phyloP scores from a whole-genome alignment of 2,329 filamentous ascomycete species.

The Hansfordia pulvinata region DNA sequence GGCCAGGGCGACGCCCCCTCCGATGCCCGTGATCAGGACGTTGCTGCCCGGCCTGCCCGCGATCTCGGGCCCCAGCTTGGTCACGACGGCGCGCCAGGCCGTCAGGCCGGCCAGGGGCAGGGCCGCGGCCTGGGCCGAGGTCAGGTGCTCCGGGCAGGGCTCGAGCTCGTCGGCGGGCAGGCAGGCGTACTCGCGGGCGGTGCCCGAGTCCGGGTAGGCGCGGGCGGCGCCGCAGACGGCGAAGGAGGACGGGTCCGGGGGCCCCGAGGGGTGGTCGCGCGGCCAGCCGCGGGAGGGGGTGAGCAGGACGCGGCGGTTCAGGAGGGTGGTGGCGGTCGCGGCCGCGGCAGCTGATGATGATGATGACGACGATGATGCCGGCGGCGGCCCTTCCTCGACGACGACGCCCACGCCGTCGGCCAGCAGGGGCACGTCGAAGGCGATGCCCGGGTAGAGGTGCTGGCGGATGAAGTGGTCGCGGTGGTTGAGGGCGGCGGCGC shows the following conservation, averaged over 20 bases:
- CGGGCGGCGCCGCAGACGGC: conserved; percentile 58
- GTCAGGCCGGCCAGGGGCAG: conserved; percentile 78
- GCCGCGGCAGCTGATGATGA: conserved; percentile 24
- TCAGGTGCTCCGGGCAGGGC: conserved; percentile 59
- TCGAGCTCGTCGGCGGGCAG: conserved; percentile 64
- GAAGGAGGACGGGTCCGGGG: conserved; percentile 49
- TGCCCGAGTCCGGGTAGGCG: conserved; percentile 46
- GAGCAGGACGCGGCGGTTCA: conserved; percentile 59
- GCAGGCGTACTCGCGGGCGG: conserved; percentile 58
- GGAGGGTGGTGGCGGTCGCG: conserved; percentile 34
- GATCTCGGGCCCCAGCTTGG: conserved; percentile 54
- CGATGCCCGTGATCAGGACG: conserved; percentile 80
- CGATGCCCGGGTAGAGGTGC: conserved; percentile 76
- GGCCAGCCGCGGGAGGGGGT: conserved; percentile 72
- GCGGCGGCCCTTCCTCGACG: conserved; percentile 44
- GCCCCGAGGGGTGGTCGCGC: conserved; percentile 53
- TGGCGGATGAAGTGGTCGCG: conserved; percentile 90
- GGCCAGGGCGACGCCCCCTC: conserved; percentile 79
- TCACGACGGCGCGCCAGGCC: conserved; percentile 73
- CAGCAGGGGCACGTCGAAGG: conserved; percentile 65
- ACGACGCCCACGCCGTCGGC: conserved; percentile 75
- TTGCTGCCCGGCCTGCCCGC: conserved; percentile 55
- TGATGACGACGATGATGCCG: conserved; percentile 11
- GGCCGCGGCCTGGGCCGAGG: conserved; percentile 63
- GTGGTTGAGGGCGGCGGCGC: conserved; percentile 80